Conservation (phyloP, 2,329 filamentous ascomycete species). For the Lachnellula hyalina region DNA sequence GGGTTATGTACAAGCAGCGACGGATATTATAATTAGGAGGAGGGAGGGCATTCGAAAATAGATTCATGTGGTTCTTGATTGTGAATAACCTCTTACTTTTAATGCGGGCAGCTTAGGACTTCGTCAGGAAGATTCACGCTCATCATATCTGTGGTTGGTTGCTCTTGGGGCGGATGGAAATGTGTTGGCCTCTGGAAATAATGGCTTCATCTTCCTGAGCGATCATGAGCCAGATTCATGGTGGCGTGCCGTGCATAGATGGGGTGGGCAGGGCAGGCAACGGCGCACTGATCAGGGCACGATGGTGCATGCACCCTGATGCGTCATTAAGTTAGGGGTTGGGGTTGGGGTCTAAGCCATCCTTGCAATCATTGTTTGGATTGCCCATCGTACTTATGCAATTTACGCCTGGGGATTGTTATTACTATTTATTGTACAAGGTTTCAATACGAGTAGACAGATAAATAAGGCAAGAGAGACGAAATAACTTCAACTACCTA, state of each 20-base stretch:
- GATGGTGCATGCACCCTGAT: neutral
- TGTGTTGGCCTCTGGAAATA: neutral
- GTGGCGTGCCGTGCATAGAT: neutral
- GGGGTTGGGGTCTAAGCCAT: conserved; percentile 12
- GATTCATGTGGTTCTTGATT: neutral
- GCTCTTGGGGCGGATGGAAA: no score
- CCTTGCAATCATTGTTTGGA: conserved; percentile 8
- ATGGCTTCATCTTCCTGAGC: neutral
- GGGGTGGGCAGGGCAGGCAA: neutral
- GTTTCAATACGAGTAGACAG: no score
- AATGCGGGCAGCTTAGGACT: no score
- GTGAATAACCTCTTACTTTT: no score
- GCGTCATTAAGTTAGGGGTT: conserved; percentile 3
- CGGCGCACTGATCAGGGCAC: neutral
- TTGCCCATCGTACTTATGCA: no score
- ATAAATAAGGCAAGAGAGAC: no score
- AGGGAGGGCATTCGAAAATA: neutral
- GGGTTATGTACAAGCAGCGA: neutral
- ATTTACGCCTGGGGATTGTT: no score
- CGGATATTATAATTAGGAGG: neutral
- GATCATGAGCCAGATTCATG: neutral
- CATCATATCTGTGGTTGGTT: no score
- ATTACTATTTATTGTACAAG: no score
- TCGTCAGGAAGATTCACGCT: no score
- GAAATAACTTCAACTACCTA: no score